Evolutionary conservation across 106 monocot species (phyloP).

Genomic region (Triglochin maritima): DNA sequence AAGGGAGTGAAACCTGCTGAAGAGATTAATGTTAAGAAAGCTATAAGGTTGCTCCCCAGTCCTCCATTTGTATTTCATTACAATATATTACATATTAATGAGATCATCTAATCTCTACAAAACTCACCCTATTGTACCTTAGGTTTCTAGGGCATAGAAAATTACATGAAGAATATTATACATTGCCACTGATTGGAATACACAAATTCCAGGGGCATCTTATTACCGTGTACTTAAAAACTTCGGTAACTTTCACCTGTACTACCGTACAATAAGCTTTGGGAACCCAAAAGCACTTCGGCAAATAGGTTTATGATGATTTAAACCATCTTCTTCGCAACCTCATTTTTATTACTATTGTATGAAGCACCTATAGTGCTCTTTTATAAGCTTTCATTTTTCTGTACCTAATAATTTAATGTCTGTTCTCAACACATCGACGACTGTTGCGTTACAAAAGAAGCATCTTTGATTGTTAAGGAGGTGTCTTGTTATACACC

Average conservation of each 20-base stretch:
- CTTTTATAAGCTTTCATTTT: too few species aligned
- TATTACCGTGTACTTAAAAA: constrained; percentile 8
- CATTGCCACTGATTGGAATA: not conserved
- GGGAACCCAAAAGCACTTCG: constrained; percentile 1
- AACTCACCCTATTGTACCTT: constrained; percentile 20
- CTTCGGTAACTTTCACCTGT: not conserved
- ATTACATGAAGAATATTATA: constrained; percentile 1
- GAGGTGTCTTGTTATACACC: constrained; percentile 87
- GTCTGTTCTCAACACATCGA: constrained; percentile 28
- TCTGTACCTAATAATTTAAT: not conserved
- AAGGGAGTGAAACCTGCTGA: too few species aligned
- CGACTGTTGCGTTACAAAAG: constrained; percentile 87
- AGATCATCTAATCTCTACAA: constrained; percentile 41
- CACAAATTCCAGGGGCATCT: constrained; percentile 1
- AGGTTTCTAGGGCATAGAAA: not conserved
- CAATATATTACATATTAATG: constrained; percentile 24
- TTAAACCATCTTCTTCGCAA: not conserved
- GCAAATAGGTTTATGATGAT: constrained; percentile 3
- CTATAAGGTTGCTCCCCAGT: constrained; percentile 2
- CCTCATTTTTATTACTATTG: not conserved
- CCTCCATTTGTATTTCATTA: constrained; percentile 47
- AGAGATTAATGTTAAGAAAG: not conserved
- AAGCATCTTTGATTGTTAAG: constrained; percentile 86
- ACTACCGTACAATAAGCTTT: not conserved
- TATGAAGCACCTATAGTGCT: not conserved